Percentiles rank a stretch among this genome's conserved stretches.
phyloP scores from a whole-genome alignment of 768 basidiomycete species.

The Podaxis sp. region DNA sequence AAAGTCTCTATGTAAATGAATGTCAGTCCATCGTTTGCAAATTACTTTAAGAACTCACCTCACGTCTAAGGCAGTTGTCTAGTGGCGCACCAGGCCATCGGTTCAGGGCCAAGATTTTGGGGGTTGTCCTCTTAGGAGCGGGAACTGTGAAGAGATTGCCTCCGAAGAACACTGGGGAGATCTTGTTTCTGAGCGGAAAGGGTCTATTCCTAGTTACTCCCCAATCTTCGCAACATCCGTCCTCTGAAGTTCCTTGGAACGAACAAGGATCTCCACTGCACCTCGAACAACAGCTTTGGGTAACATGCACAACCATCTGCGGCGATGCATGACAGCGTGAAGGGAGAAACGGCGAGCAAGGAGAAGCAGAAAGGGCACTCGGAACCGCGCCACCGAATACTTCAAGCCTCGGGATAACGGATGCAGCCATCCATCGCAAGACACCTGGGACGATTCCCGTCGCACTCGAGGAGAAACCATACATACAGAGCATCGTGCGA shows the following conservation, averaged over 20 bases:
- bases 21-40: background rate
- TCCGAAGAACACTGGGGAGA: background rate
- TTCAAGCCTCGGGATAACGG: slow-evolving; percentile 11
- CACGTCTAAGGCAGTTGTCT: background rate
- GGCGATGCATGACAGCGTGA: background rate
- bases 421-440: slow-evolving; percentile 18
- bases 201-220: background rate
- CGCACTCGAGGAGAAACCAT: slow-evolving; percentile 13
- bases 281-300: background rate
- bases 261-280: background rate
- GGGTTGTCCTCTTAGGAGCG: background rate
- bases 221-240: background rate
- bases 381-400: background rate
- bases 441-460: slow-evolving; percentile 8
- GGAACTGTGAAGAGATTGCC: background rate
- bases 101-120: slow-evolving; percentile 11
- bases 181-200: background rate
- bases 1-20: background rate
- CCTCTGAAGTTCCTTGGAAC: background rate
- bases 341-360: background rate
- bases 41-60: background rate
- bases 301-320: background rate
- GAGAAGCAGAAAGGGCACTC: background rate
- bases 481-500: slow-evolving; percentile 8
- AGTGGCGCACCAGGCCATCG: slow-evolving; percentile 7